phyloP scores from a whole-genome alignment of 164 flowering plant genomes.

The Dillenia suffruticosa region DNA sequence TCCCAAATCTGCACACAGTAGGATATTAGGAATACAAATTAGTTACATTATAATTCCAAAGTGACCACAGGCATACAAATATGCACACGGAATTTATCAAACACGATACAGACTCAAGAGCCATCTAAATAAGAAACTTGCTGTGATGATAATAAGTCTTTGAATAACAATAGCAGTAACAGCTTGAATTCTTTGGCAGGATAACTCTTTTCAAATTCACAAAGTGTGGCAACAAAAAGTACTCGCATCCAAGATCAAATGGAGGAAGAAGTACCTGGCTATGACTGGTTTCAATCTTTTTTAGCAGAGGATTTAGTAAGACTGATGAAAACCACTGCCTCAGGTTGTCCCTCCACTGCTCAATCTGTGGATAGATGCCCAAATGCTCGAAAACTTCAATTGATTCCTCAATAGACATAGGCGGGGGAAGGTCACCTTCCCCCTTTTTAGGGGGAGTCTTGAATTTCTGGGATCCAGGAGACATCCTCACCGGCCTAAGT shows the following conservation, averaged over 20 bases:
- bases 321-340: conserved; percentile 95
- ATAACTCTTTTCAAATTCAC: no score
- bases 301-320: conserved; percentile 71
- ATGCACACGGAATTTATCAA: no score
- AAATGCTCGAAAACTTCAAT: conserved; percentile 68
- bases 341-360: conserved; percentile 87
- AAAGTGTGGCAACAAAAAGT: no score
- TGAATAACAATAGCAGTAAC: no score
- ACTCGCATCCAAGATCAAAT: no score
- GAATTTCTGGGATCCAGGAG: conserved; percentile 90
- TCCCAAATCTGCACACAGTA: conserved; percentile 3
- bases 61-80: no score
- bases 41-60: no score
- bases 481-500: conserved; percentile 88
- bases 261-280: conserved; percentile 47
- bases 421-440: conserved; percentile 79
- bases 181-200: no score
- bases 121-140: no score
- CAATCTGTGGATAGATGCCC: conserved; percentile 85
- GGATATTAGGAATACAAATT: neutral
- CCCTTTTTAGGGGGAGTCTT: conserved; percentile 90
- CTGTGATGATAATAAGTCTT: no score
- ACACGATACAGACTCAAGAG: no score
- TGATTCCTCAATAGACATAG: conserved; percentile 90
- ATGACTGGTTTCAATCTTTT: conserved; percentile 84